Percentiles rank a stretch among this genome's conserved stretches.
Conservation (phyloP, 495 filamentous ascomycete genomes). For the Podospora tetraspora region DNA sequence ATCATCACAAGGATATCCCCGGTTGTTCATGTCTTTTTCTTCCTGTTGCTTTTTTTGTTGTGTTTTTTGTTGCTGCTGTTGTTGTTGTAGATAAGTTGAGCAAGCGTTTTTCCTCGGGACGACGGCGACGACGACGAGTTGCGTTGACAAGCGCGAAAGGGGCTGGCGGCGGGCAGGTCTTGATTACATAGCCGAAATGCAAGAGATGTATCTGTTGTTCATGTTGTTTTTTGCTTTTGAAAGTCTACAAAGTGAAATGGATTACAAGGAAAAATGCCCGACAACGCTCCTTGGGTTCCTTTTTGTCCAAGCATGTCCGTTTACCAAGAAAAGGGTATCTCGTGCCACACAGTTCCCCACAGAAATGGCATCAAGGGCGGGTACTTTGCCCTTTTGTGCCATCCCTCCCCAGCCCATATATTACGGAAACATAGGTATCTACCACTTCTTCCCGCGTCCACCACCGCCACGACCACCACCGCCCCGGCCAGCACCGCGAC, state of each 20-base stretch:
- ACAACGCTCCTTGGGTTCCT: neutral
- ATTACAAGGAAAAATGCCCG: neutral
- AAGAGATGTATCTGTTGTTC: constrained; percentile 13
- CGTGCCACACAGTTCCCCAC: constrained; percentile 4
- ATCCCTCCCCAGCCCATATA: neutral
- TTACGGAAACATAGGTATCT: neutral
- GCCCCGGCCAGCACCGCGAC: constrained; percentile 14
- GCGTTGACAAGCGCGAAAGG: constrained; percentile 1
- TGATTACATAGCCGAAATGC: constrained; percentile 28
- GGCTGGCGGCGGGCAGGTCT: constrained; percentile 1
- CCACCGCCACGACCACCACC: constrained; percentile 17
- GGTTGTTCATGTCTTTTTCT: constrained; percentile 9
- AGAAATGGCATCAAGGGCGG: neutral
- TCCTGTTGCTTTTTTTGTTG: constrained; percentile 14
- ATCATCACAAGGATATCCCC: constrained; percentile 17
- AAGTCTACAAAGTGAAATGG: constrained; percentile 5
- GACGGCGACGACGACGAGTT: constrained; percentile 1
- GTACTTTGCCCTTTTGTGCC: neutral
- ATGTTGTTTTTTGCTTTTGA: constrained; percentile 6
- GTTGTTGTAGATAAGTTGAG: constrained; percentile 24
- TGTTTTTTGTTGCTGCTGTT: constrained; percentile 13
- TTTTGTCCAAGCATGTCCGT: constrained; percentile 4
- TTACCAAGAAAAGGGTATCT: constrained; percentile 13
- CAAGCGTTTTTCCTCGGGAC: neutral
- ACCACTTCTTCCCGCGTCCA: constrained; percentile 7